Evolutionary conservation across 2,329 filamentous ascomycete genomes (phyloP).

Genomic region (Aspergillus pseudotamarii): DNA sequence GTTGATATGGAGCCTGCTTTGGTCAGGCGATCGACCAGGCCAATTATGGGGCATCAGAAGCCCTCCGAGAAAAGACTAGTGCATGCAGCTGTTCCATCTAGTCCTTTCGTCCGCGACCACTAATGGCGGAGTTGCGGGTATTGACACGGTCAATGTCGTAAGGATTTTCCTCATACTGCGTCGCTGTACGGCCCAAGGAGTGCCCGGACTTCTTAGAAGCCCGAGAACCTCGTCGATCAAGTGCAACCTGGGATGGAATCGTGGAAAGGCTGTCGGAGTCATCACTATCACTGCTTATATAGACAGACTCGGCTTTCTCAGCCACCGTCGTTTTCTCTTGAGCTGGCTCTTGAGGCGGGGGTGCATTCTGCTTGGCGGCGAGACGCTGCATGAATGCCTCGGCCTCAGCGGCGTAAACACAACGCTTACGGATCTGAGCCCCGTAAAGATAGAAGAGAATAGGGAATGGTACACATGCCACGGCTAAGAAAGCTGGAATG

Average conservation of each 20-base stretch:
- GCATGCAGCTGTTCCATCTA: background rate
- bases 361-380: constrained; percentile 5
- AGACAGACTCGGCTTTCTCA: background rate
- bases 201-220: constrained; percentile 7
- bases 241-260: background rate
- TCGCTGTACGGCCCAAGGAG: constrained; percentile 1
- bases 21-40: background rate
- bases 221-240: background rate
- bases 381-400: constrained; percentile 32
- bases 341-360: background rate
- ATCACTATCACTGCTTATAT: constrained; percentile 1
- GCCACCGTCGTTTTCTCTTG: background rate
- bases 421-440: constrained; percentile 37
- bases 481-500: constrained; percentile 47
- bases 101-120: background rate
- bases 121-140: constrained; percentile 7
- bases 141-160: constrained; percentile 16
- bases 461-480: constrained; percentile 45
- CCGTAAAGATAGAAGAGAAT: constrained; percentile 47
- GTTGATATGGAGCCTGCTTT: background rate
- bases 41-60: background rate
- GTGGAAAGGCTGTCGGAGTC: constrained; percentile 2
- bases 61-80: background rate
- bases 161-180: constrained; percentile 16
- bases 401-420: constrained; percentile 41